phyloP scores from a whole-genome alignment of 2,329 filamentous ascomycete species.

The Fusarium xyrophilum region DNA sequence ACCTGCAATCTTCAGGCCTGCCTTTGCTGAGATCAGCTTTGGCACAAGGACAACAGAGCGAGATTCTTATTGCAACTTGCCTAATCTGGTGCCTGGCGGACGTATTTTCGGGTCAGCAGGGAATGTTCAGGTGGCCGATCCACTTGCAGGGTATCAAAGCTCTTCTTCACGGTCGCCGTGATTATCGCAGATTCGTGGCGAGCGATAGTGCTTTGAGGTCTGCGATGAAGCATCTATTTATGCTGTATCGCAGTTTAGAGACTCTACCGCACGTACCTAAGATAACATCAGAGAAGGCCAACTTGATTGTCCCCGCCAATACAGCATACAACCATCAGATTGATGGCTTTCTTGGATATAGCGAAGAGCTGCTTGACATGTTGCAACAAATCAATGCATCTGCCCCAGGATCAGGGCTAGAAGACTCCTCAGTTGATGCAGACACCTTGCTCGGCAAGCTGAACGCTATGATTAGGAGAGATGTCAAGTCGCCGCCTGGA shows the following conservation, averaged over 20 bases:
- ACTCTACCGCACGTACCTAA: constrained; percentile 38
- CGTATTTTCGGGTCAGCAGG: constrained; percentile 37
- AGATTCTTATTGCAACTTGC: constrained; percentile 39
- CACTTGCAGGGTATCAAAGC: constrained; percentile 41
- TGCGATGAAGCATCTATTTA: constrained; percentile 41
- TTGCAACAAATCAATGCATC: constrained; percentile 35
- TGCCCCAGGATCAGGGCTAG: rapidly evolving
- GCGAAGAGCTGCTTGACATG: constrained; percentile 39
- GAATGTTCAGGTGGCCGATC: constrained; percentile 34
- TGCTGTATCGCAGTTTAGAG: constrained; percentile 40
- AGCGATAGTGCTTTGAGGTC: constrained; percentile 3
- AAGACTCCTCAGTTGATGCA: not conserved
- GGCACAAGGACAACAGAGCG: constrained; percentile 31
- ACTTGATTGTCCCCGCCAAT: rapidly evolving
- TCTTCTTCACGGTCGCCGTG: constrained; percentile 13
- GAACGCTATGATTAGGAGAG: constrained; percentile 38
- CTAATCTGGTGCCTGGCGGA: constrained; percentile 44
- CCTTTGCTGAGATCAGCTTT: constrained; percentile 36
- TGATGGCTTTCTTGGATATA: constrained; percentile 43
- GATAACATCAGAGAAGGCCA: not conserved
- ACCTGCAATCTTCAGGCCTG: constrained; percentile 38
- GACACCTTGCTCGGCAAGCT: constrained; percentile 35
- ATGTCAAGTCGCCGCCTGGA: constrained; percentile 19
- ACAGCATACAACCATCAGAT: constrained; percentile 13
- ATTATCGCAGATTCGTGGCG: not conserved